Evolutionary conservation across 345 rosid genomes (phyloP).

Genomic region (Xanthoceras sorbifolium): DNA sequence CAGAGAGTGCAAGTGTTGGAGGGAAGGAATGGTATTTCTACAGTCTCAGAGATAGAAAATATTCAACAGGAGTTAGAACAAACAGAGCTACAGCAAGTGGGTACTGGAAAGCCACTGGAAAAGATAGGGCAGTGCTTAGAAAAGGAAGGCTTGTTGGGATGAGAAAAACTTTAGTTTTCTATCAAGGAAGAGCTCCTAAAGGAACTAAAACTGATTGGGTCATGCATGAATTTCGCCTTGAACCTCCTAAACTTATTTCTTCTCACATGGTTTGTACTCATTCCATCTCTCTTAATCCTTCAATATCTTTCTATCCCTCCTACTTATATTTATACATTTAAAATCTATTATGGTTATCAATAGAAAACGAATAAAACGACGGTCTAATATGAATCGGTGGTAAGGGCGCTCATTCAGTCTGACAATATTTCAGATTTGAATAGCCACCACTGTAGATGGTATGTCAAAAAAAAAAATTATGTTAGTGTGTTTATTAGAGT

Average conservation of each 20-base stretch:
- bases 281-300: no score
- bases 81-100: conserved; percentile 85
- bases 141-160: conserved; percentile 72
- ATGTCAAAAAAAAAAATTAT: no score
- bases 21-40: conserved; percentile 93
- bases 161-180: conserved; percentile 94
- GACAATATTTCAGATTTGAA: no score
- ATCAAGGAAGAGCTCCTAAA: conserved; percentile 91
- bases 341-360: no score
- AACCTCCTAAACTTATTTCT: conserved; percentile 42
- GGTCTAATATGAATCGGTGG: no score
- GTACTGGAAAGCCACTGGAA: conserved; percentile 98
- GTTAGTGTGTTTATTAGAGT: no score
- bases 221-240: conserved; percentile 89
- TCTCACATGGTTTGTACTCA: conserved; percentile 48
- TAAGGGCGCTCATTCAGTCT: no score
- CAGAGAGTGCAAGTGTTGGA: conserved; percentile 79
- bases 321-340: no score
- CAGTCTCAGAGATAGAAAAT: conserved; percentile 80
- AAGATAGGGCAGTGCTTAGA: conserved; percentile 55
- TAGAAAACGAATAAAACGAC: no score
- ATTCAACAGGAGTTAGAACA: conserved; percentile 87
- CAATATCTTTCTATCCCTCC: no score
- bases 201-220: conserved; percentile 86
- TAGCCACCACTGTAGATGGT: no score